Percentiles rank a stretch among this genome's conserved stretches.
Evolutionary conservation across 1,284 basidiomycete genomes (phyloP).

Genomic region (Moniliophthora roreri): DNA sequence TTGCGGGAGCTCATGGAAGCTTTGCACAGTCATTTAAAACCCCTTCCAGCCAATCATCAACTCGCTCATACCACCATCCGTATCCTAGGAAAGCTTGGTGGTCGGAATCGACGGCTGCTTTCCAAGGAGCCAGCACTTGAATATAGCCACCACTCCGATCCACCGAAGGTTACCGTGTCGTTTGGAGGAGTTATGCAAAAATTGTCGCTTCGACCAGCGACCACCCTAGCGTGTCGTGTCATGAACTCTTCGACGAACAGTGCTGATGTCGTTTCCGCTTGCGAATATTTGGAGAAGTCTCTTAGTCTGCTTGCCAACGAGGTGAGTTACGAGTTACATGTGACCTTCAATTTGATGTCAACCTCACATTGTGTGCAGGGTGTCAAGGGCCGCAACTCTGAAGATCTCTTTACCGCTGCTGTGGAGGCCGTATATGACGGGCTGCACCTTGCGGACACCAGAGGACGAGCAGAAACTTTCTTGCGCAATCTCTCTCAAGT

Average conservation of each 20-base stretch:
- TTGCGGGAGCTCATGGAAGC: conserved; percentile 95
- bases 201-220: conserved; percentile 73
- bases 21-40: conserved; percentile 87
- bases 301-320: conserved; percentile 76
- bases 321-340: conserved; percentile 38
- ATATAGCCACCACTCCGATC: conserved; percentile 69
- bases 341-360: not conserved
- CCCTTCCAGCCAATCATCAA: conserved; percentile 87
- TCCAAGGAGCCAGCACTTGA: conserved; percentile 80
- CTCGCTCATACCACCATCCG: conserved; percentile 96
- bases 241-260: conserved; percentile 56
- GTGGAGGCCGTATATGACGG: conserved; percentile 84
- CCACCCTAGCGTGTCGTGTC: conserved; percentile 70
- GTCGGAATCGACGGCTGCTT: conserved; percentile 88
- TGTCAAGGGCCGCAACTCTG: conserved; percentile 70
- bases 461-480: conserved; percentile 68
- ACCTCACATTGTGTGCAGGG: conserved; percentile 46
- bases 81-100: conserved; percentile 96
- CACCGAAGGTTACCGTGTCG: conserved; percentile 69
- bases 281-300: conserved; percentile 77
- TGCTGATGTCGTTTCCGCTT: conserved; percentile 74
- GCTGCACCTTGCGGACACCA: conserved; percentile 68
- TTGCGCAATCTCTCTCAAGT: conserved; percentile 67
- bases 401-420: conserved; percentile 69
- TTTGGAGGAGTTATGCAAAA: conserved; percentile 73